These are phyloP conservation scores for Balakata baccata DNA, from an alignment of 345 rosid genomes.

Conservation along the genomic window DNA sequence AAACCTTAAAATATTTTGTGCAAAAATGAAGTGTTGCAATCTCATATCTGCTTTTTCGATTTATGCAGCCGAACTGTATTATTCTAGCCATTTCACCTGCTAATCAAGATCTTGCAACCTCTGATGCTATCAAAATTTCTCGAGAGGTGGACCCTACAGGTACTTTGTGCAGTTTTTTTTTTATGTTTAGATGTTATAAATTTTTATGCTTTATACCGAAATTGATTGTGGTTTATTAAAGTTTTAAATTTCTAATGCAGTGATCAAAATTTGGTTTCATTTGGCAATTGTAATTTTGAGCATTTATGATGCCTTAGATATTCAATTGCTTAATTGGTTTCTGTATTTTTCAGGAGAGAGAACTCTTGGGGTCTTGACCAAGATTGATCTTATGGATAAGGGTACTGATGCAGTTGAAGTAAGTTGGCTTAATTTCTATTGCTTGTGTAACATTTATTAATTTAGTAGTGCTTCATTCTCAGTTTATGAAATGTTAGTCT, in stretches of 20 bases:
- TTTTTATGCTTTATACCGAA: neutral
- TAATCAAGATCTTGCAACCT: slow-evolving; percentile 99
- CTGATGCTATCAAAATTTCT: slow-evolving; percentile 96
- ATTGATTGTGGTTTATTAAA: neutral
- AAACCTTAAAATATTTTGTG: too few species aligned
- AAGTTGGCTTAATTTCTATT: slow-evolving; percentile 38
- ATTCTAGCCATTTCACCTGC: slow-evolving; percentile 99
- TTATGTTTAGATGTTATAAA: too few species aligned
- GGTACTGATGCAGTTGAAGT: slow-evolving; percentile 99
- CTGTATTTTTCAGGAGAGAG: slow-evolving; percentile 71
- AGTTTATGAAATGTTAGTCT: too few species aligned
- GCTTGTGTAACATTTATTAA: neutral
- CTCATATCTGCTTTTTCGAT: slow-evolving; percentile 4
- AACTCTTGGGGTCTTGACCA: slow-evolving; percentile 94
- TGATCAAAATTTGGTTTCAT: slow-evolving; percentile 1
- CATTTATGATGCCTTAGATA: neutral
- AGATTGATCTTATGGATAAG: slow-evolving; percentile 99
- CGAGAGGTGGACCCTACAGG: slow-evolving; percentile 99
- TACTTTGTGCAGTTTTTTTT: slow-evolving; percentile 20
- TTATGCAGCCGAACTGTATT: slow-evolving; percentile 84
- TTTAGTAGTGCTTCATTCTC: neutral
- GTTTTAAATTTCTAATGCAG: neutral
- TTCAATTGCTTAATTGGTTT: neutral
- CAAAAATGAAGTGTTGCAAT: slow-evolving; percentile 7
- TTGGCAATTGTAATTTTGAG: neutral